These are phyloP conservation scores for Brasenia schreberi DNA, from an alignment of 164 flowering plant species.

Conservation along the genomic window DNA sequence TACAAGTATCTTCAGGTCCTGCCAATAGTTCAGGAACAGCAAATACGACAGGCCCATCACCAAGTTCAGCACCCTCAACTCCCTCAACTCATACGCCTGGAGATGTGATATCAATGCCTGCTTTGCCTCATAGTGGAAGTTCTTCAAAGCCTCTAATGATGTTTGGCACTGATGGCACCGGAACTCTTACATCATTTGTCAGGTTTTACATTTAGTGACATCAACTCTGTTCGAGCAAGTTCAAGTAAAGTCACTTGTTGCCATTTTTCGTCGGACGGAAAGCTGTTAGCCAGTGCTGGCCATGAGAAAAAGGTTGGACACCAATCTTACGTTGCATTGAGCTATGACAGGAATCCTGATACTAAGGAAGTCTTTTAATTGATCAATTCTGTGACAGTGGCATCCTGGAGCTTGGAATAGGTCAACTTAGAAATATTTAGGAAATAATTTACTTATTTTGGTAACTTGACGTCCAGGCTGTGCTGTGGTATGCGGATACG, in stretches of 20 bases:
- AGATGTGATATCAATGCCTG: slow-evolving; percentile 90
- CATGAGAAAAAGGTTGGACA: slow-evolving; percentile 64
- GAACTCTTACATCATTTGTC: slow-evolving; percentile 54
- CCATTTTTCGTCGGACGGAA: slow-evolving; percentile 97
- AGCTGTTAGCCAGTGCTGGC: slow-evolving; percentile 89
- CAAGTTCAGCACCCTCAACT: slow-evolving; percentile 93
- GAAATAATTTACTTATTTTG: neutral
- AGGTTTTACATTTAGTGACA: slow-evolving; percentile 76
- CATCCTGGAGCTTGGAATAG: neutral
- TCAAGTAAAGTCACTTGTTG: slow-evolving; percentile 71
- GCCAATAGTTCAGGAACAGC: slow-evolving; percentile 99
- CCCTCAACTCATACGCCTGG: slow-evolving; percentile 97
- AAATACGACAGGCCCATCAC: slow-evolving; percentile 93
- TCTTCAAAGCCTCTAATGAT: slow-evolving; percentile 73
- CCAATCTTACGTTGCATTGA: neutral
- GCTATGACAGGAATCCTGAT: neutral
- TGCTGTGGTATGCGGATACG: slow-evolving; percentile 57
- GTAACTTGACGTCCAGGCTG: slow-evolving; percentile 37
- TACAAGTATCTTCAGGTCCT: slow-evolving; percentile 93
- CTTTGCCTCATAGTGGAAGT: slow-evolving; percentile 57
- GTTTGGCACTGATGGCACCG: slow-evolving; percentile 74
- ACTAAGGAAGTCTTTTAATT: neutral
- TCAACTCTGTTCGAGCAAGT: slow-evolving; percentile 58
- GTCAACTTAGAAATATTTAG: too few species aligned
- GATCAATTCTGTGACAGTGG: neutral